Base-by-base conservation (phyloP, 177 flowering plant species). In the Vitis hybrid region DNA sequence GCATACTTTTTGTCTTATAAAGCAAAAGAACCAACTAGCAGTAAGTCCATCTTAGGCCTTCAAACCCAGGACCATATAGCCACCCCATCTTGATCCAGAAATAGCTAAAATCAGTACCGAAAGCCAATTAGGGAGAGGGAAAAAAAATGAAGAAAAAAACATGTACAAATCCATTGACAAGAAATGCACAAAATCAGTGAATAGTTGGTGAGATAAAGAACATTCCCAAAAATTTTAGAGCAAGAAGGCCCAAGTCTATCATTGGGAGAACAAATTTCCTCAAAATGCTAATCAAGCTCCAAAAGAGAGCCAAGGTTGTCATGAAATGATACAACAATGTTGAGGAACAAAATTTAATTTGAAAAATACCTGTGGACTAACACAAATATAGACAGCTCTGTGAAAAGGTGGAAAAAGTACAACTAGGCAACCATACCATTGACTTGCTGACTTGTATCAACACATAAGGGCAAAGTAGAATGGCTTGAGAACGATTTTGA, bases 401-500 rank as follows among this genome's bases (percentile, higher is more conserved):
- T 12, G 26, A 15, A 61, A 32, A 12, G 17, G 10, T 19, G 21
- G 61, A 19, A 21, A 17, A 30, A 48, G 17, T n/a, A 11, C 9
- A 39, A 39, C 10, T 11, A 48, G 18, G 62, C 49, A 55, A 62
- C 18, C 56, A 55, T 73, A 63, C 69, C 66, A 18, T 4, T 51
- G 60, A 62, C 60, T 54, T 68, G 21, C 67, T 76, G 72, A 19
- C 39, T 76, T 26, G 51, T 54, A 72, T 65, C 72, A 30, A 60
- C 49, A 60, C 64, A 62, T 26, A 61, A 12, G 51, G 71, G 57
- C 69, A 72, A 66, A 49, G 63, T 2, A 17, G 60, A 34, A 54
- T 65, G 45, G 68, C 64, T 61, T 55, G 67, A 34, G 21, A 65
- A 60, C 4, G 26, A 11, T 62, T 57, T 61, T 32, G 59, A 32